These are phyloP conservation scores for Aspergillus saccharolyticus DNA, from an alignment of 495 filamentous ascomycete species.

Conservation along the genomic window DNA sequence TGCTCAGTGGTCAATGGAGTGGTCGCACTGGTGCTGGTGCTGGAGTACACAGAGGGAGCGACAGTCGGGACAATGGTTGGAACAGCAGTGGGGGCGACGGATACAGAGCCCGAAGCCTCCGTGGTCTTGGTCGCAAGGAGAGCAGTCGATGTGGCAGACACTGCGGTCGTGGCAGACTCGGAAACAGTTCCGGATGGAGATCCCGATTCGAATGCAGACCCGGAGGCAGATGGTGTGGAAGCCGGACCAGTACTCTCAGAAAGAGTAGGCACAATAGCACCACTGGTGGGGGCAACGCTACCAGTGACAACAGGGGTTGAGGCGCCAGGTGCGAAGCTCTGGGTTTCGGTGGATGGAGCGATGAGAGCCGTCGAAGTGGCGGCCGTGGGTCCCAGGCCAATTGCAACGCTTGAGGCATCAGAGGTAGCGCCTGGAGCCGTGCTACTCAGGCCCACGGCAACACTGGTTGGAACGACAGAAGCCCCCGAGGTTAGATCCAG, in stretches of 20 bases:
- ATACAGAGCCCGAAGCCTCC: not conserved
- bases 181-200: not conserved
- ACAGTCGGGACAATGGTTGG: not conserved
- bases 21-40: slow-evolving; percentile 3
- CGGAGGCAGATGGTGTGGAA: not conserved
- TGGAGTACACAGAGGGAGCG: slow-evolving; percentile 1
- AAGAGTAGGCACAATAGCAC: not conserved
- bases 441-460: not conserved
- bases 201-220: not conserved
- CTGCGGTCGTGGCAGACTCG: not conserved
- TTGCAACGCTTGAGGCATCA: slow-evolving; percentile 2
- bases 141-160: not conserved
- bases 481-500: not conserved
- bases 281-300: not conserved
- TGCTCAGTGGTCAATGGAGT: slow-evolving; percentile 7
- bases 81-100: not conserved
- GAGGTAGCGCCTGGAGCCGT: not conserved
- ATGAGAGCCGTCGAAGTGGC: slow-evolving; percentile 1
- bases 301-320: not conserved
- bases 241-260: not conserved
- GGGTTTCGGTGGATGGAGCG: not conserved
- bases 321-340: not conserved
- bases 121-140: not conserved
- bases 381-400: not conserved
- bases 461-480: slow-evolving; percentile 5